Evolutionary conservation across 2,329 filamentous ascomycete species (phyloP), one percentile per base, ranked within the genome.

Genomic region (Fusarium penzigii): DNA sequence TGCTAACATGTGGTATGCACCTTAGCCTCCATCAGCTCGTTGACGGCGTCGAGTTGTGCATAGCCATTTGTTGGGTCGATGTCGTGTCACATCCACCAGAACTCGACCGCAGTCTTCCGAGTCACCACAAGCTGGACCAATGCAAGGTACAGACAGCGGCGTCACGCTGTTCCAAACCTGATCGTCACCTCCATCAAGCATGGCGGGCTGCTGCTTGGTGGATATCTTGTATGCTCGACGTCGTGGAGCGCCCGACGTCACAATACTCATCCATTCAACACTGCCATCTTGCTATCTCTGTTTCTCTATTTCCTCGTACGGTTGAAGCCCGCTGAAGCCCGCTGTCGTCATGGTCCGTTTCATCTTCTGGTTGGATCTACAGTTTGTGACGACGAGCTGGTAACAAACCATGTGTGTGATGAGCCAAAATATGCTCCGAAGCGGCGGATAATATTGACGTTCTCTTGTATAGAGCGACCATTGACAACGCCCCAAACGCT

Each of bases 61-160:
- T 63, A 63, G 54, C 61, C 63, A 68, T 68, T 68, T 60, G 64
- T 52, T 53, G 56, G 59, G 56, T 51, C 57, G 48, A 59, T 57
- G 58, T 63, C 52, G 62, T 66, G 54, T 67, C 63, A 64, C 63
- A 65, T 64, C 61, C 59, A 56, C 51, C 53, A 42, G 48, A 46
- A 49, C 56, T 58, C 50, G 48, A 57, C 39, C 47, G 55, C 49
- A 47, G 49, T 52, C 49, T 47, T 57, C 54, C 54, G 56, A 61
- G 55, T 56, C 52, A 64, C 56, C 44, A 44, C 54, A 49, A 47
- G 54, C 13, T 51, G 44, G 48, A 51, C 55, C 63, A 62, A 65
- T 65, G 63, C 58, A 65, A 65, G 63, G 63, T 59, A 65, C 63
- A 55, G 59, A 51, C 54, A 49, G 57, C 47, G 49, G 56, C 55